Conservation (phyloP, 352 stramenopile species). For the Phytophthora aleatoria region DNA sequence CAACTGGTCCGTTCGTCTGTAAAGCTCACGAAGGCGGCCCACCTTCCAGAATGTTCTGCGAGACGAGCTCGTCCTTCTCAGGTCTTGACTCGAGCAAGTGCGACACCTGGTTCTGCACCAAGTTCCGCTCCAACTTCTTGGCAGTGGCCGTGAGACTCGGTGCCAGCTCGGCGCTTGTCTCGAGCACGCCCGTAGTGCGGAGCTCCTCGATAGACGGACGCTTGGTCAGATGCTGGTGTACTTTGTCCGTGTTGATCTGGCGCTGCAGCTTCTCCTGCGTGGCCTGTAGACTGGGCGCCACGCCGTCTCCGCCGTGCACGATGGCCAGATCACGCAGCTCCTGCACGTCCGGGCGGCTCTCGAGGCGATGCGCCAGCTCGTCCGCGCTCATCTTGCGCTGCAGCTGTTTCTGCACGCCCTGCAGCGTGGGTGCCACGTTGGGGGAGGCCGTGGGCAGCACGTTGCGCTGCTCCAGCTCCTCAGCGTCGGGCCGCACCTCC, state of each 20-base stretch:
- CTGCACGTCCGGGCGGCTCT: conserved; percentile 72
- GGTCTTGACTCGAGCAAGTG: conserved; percentile 80
- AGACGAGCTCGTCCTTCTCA: conserved; percentile 79
- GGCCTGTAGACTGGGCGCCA: conserved; percentile 79
- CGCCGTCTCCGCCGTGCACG: conserved; percentile 56
- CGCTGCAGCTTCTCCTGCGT: conserved; percentile 80
- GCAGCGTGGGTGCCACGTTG: conserved; percentile 58
- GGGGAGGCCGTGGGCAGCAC: conserved; percentile 49
- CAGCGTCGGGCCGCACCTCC: conserved; percentile 54
- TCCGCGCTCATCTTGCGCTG: conserved; percentile 78
- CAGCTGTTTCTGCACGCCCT: conserved; percentile 77
- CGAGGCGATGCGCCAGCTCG: conserved; percentile 68
- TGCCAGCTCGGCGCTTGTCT: conserved; percentile 61
- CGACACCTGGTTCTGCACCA: conserved; percentile 84
- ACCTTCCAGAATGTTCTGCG: conserved; percentile 77
- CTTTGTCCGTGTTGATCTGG: conserved; percentile 76
- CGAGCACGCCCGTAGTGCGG: conserved; percentile 61
- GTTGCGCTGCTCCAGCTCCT: conserved; percentile 62
- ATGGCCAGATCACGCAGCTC: conserved; percentile 78
- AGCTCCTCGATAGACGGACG: conserved; percentile 69
- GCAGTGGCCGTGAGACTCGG: conserved; percentile 71
- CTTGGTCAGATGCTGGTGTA: conserved; percentile 74
- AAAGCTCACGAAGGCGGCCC: not conserved
- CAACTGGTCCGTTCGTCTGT: no score
- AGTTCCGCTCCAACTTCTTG: conserved; percentile 78